Conservation (phyloP, 495 filamentous ascomycete species). For the Lepidopterella palustris region DNA sequence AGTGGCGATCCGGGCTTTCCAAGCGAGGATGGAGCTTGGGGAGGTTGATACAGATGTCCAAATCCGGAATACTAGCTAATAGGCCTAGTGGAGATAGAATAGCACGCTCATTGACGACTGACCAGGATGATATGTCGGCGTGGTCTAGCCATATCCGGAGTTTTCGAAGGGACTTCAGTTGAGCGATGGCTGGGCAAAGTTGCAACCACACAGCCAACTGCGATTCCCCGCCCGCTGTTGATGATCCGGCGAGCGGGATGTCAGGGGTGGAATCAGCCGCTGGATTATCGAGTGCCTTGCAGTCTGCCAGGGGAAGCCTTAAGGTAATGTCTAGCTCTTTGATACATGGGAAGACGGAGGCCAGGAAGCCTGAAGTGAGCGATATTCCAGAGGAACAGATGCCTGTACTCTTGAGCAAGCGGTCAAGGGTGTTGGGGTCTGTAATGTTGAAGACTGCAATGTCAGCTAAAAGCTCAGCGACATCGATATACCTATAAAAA, state of each 20-base stretch:
- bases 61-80: neutral
- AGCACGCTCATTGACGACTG: slow-evolving; percentile 11
- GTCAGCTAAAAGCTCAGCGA: neutral
- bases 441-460: slow-evolving; percentile 4
- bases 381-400: neutral
- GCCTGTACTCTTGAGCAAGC: neutral
- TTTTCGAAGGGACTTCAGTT: neutral
- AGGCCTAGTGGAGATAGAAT: slow-evolving; percentile 9
- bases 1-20: slow-evolving; percentile 6
- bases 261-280: neutral
- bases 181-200: slow-evolving; percentile 2
- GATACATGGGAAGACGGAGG: slow-evolving; percentile 1
- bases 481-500: slow-evolving; percentile 5
- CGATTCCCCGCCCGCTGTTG: neutral
- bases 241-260: neutral
- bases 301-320: slow-evolving; percentile 3
- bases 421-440: slow-evolving; percentile 1
- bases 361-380: neutral
- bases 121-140: slow-evolving; percentile 4
- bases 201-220: neutral
- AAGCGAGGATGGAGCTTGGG: slow-evolving; percentile 3
- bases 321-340: slow-evolving; percentile 7
- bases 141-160: slow-evolving; percentile 14
- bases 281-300: slow-evolving; percentile 3
- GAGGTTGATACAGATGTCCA: slow-evolving; percentile 2